These are phyloP conservation scores for Yarrowia osloensis DNA, from an alignment of 805 yeast genomes.

Conservation along the genomic window DNA sequence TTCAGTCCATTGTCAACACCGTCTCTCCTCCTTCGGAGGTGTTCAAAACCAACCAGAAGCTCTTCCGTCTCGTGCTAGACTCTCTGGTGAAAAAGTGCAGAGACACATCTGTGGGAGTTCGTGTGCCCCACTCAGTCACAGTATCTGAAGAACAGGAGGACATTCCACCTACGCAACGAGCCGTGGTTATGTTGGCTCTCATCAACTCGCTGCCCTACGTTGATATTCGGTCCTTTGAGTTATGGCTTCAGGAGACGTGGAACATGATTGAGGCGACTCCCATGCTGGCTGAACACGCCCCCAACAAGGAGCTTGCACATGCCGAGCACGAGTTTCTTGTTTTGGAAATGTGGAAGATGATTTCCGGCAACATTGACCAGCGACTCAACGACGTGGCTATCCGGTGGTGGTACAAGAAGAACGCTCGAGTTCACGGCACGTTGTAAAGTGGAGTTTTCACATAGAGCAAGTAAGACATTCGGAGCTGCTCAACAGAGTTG, in stretches of 20 bases:
- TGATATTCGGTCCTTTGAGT: conserved; percentile 32
- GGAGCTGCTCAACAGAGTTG: too few species aligned
- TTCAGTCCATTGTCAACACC: conserved; percentile 55
- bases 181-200: conserved; percentile 34
- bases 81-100: conserved; percentile 33
- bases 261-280: conserved; percentile 18
- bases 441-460: not conserved
- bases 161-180: conserved; percentile 21
- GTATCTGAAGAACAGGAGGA: not conserved
- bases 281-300: not conserved
- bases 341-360: conserved; percentile 52
- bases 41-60: conserved; percentile 35
- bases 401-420: conserved; percentile 61
- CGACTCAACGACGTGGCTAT: conserved; percentile 58
- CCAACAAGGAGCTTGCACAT: conserved; percentile 20
- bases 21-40: conserved; percentile 45
- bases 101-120: not conserved
- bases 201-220: conserved; percentile 34
- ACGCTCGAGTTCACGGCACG: not conserved
- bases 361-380: conserved; percentile 60
- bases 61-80: conserved; percentile 45
- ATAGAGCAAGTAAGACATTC: not conserved
- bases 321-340: conserved; percentile 48
- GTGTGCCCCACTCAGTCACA: not conserved
- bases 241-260: conserved; percentile 25